These are phyloP conservation scores for Myxozyma lipomycoides DNA, from an alignment of 805 yeast species.

Conservation along the genomic window DNA sequence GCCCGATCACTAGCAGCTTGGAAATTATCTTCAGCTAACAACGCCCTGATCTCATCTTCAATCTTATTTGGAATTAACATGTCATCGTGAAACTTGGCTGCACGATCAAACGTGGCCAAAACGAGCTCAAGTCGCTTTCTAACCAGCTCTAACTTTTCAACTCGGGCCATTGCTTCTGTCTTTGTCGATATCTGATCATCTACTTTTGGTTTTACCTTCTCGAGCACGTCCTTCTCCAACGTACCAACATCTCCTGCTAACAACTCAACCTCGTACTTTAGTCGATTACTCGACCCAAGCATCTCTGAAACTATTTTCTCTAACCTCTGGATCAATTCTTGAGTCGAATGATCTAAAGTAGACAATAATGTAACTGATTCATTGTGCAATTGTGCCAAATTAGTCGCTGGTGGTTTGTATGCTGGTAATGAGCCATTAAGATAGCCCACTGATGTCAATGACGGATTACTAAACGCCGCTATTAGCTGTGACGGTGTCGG, in stretches of 20 bases:
- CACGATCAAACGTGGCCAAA: slow-evolving; percentile 16
- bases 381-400: slow-evolving; percentile 21
- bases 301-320: slow-evolving; percentile 24
- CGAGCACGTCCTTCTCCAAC: slow-evolving; percentile 8
- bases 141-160: slow-evolving; percentile 25
- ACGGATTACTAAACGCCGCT: slow-evolving; percentile 20
- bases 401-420: slow-evolving; percentile 3
- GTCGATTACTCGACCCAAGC: slow-evolving; percentile 20
- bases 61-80: not conserved
- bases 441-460: slow-evolving; percentile 21
- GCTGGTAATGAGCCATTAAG: slow-evolving; percentile 22
- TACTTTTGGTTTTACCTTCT: slow-evolving; percentile 17
- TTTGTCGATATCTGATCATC: slow-evolving; percentile 14
- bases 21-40: slow-evolving; percentile 15
- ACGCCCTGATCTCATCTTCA: slow-evolving; percentile 11
- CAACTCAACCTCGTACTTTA: slow-evolving; percentile 26
- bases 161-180: slow-evolving; percentile 23
- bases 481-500: slow-evolving; percentile 8
- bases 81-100: slow-evolving; percentile 17
- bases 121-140: slow-evolving; percentile 23
- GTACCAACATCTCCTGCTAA: slow-evolving; percentile 25
- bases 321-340: slow-evolving; percentile 21
- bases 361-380: slow-evolving; percentile 21
- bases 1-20: slow-evolving; percentile 17
- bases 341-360: slow-evolving; percentile 24